Base-by-base conservation (phyloP, 2,329 filamentous ascomycete species). In the Rutstroemia sp. region DNA sequence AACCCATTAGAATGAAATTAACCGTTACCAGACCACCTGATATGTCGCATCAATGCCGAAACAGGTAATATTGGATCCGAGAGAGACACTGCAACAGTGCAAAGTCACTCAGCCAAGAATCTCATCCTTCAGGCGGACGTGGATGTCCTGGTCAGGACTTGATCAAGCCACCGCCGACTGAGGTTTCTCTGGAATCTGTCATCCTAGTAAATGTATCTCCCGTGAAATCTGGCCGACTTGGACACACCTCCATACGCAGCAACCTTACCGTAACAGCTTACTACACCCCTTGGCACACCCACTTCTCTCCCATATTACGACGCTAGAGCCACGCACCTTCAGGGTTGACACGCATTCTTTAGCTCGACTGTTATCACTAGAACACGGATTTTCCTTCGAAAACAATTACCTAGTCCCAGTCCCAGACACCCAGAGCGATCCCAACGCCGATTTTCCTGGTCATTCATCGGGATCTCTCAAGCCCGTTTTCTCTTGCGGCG, bases 341-440 rank as follows among this genome's bases (percentile, higher is more conserved):
- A 51, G 54, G 53, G 54, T 51, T 45, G 21, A 45, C 53, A 46
- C 27, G 30, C 53, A 56, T 51, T 38, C 14, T 6, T 52, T 46
- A 46, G 54, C 44, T 21, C 14, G 27, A 23, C 44, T 18, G 37
- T 47, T 56, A 27, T 19, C 39, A 51, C 54, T 52, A 56, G 54
- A 56, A 45, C 48, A 46, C 49, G 37, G 25, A 34, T 38, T 56
- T 52, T 37, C 48, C 48, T 52, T 47, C 41, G 38, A 47, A 39
- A 50, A 47, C 21, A 18, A 34, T 50, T 42, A 53, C 14, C 19
- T 19, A 14, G 37, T 25, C 14, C 19, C 14, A 14, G 21, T 18
- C 23, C 23, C 23, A 23, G 23, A 23, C 23, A 23, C 23, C 23
- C 23, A 23, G 4, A 23, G 23, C 23, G 23, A 23, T 23, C 23